These are phyloP conservation scores for Yamadazyma akitaensis DNA, from an alignment of 805 yeast species.

Conservation along the genomic window DNA sequence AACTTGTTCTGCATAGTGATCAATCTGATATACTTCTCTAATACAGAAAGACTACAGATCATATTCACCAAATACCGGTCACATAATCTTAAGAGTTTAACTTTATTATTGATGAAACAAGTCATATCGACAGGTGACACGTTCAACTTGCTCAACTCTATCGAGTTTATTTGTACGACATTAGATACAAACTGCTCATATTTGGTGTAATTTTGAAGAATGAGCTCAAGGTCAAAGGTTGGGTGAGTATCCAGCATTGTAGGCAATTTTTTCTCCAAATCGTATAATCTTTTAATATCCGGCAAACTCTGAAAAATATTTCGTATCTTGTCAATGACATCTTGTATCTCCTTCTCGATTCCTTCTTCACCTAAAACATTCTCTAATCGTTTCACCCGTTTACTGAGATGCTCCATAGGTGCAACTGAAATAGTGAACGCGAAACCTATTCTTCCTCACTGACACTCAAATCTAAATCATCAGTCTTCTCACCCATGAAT, in stretches of 20 bases:
- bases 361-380: not conserved
- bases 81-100: constrained; percentile 2
- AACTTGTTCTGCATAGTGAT: constrained; percentile 10
- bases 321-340: not conserved
- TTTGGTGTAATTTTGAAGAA: constrained; percentile 7
- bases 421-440: not conserved
- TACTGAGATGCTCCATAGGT: not conserved
- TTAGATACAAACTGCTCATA: constrained; percentile 6
- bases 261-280: not conserved
- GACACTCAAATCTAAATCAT: constrained; percentile 29
- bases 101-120: not conserved
- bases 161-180: constrained; percentile 3
- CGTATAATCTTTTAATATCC: constrained; percentile 2
- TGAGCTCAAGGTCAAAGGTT: constrained; percentile 5
- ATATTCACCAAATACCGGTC: constrained; percentile 5
- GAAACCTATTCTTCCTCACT: constrained; percentile 28
- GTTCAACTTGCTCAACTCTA: constrained; percentile 5
- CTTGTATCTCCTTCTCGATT: not conserved
- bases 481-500: constrained; percentile 28
- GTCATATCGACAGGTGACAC: constrained; percentile 2
- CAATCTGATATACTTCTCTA: constrained; percentile 8
- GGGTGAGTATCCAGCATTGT: not conserved
- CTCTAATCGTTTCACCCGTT: not conserved
- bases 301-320: constrained; percentile 2
- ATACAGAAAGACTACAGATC: constrained; percentile 4